Percentiles rank a stretch among this genome's conserved stretches.
phyloP scores from a whole-genome alignment of 768 basidiomycete species.

The Calocera viscosa region DNA sequence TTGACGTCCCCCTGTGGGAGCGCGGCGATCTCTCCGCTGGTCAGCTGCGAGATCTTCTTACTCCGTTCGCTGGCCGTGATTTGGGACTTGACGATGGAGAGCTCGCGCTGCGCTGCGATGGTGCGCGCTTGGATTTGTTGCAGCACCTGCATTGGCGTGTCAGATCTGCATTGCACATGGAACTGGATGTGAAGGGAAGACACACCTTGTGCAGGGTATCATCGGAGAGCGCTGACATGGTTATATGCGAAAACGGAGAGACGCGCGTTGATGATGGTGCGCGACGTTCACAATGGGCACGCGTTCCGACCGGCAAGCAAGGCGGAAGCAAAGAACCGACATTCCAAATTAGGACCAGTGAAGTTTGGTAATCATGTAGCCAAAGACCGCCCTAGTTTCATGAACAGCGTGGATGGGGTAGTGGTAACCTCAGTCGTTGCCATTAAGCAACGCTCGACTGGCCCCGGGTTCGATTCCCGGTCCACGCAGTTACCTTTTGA shows the following conservation, averaged over 20 bases:
- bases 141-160: neutral
- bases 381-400: too few species aligned
- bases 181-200: neutral
- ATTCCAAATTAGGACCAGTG: too few species aligned
- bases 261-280: too few species aligned
- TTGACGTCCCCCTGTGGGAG: neutral
- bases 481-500: neutral
- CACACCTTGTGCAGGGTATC: constrained; percentile 6
- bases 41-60: neutral
- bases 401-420: constrained; percentile 3
- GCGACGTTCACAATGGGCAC: too few species aligned
- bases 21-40: neutral
- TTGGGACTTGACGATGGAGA: neutral
- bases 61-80: neutral
- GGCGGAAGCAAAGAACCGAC: too few species aligned
- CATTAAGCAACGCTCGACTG: constrained; percentile 6
- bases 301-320: too few species aligned
- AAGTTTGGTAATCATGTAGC: too few species aligned
- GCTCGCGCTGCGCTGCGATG: neutral
- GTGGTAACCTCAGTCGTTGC: constrained; percentile 9
- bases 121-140: neutral
- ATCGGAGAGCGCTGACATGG: neutral
- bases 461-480: constrained; percentile 9
- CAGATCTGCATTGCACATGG: neutral
- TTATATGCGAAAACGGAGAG: too few species aligned